Percentiles rank a stretch among this genome's conserved stretches.
Conservation (phyloP, 1,139 yeast genomes). For the Sugiyamaella castrensis region DNA sequence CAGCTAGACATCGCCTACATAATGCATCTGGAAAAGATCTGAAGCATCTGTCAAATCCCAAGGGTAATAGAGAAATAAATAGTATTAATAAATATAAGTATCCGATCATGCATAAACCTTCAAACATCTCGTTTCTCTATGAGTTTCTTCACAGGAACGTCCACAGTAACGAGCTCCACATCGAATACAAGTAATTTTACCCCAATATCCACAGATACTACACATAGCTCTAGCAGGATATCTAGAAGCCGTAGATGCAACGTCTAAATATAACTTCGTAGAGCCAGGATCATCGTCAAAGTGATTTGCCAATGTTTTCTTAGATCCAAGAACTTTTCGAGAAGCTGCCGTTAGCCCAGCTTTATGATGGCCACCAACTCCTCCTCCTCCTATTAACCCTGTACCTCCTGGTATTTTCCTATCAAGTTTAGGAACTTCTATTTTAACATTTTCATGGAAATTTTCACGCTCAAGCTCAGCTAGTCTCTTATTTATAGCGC, state of each 20-base stretch:
- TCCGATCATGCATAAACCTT: constrained; percentile 27
- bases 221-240: constrained; percentile 41
- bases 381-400: background rate
- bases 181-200: constrained; percentile 36
- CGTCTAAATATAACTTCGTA: constrained; percentile 31
- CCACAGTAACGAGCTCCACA: constrained; percentile 43
- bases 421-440: constrained; percentile 40
- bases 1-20: too few relatives aligned
- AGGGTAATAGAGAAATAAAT: too few relatives aligned
- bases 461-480: constrained; percentile 43
- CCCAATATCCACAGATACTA: constrained; percentile 44
- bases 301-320: constrained; percentile 40
- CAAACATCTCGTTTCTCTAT: constrained; percentile 43
- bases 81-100: too few relatives aligned
- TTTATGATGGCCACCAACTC: constrained; percentile 10
- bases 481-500: constrained; percentile 35
- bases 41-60: too few relatives aligned
- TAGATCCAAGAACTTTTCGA: constrained; percentile 40
- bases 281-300: constrained; percentile 43
- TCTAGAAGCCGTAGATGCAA: constrained; percentile 34
- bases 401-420: background rate
- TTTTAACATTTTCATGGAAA: constrained; percentile 38
- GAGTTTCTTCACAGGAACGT: constrained; percentile 38
- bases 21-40: too few relatives aligned
- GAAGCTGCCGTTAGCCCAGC: constrained; percentile 35